Evolutionary conservation across 768 basidiomycete species (phyloP).

Genomic region (Sutorius australiensis): DNA sequence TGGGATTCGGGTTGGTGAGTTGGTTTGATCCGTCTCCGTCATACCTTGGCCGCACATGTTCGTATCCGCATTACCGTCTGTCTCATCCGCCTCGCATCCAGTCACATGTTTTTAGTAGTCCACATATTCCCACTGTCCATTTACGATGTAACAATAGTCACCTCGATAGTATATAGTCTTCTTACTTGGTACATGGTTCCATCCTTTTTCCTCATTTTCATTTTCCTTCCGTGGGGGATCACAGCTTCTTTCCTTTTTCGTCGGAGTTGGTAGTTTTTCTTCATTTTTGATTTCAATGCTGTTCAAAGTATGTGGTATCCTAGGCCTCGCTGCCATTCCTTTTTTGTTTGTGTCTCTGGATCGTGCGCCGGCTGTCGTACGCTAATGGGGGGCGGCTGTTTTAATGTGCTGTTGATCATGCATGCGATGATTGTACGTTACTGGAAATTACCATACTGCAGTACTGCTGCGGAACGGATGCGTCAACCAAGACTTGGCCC

Average conservation of each 20-base stretch:
- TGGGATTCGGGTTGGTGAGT: constrained; percentile 13
- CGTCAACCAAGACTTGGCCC: too few relatives aligned
- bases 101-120: constrained; percentile 22
- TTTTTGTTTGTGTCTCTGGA: constrained; percentile 3
- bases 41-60: constrained; percentile 21
- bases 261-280: background rate
- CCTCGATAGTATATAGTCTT: constrained; percentile 29
- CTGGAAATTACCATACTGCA: too few relatives aligned
- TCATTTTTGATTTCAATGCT: constrained; percentile 7
- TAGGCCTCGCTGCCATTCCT: constrained; percentile 7
- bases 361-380: constrained; percentile 14
- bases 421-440: background rate
- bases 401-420: constrained; percentile 1
- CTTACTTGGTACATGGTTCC: constrained; percentile 15
- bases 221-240: background rate
- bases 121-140: constrained; percentile 30
- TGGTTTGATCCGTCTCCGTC: constrained; percentile 8
- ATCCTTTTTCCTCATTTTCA: background rate
- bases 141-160: constrained; percentile 34
- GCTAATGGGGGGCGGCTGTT: background rate
- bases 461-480: background rate
- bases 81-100: constrained; percentile 16
- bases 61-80: constrained; percentile 6
- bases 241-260: background rate
- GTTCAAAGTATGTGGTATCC: constrained; percentile 3